Conservation (phyloP, 306 rosid genomes). For the Cicer cuneatum region DNA sequence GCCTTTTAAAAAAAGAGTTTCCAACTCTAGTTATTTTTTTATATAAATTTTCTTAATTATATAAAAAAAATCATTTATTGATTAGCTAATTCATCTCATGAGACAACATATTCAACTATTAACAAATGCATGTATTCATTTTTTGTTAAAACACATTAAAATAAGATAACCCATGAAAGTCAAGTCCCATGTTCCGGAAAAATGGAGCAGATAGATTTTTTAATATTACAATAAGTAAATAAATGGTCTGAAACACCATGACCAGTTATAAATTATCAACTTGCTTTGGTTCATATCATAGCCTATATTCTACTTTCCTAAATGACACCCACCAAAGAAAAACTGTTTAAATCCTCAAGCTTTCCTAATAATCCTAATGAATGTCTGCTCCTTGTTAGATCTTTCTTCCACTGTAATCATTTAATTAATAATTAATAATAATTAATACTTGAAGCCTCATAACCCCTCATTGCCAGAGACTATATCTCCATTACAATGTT, state of each 20-base stretch:
- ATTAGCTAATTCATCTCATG: neutral
- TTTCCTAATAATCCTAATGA: slow-evolving; percentile 35
- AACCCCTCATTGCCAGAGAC: slow-evolving; percentile 10
- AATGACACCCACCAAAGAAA: slow-evolving; percentile 47
- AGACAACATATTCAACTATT: neutral
- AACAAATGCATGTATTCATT: neutral
- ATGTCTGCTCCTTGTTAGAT: slow-evolving; percentile 30
- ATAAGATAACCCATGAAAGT: neutral
- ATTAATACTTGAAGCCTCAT: slow-evolving; percentile 34
- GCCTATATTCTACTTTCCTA: slow-evolving; percentile 42
- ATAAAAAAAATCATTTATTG: neutral
- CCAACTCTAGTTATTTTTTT: neutral
- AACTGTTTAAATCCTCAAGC: slow-evolving; percentile 47
- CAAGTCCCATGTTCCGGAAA: slow-evolving; percentile 28
- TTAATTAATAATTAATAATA: slow-evolving; percentile 6
- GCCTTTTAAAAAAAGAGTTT: neutral
- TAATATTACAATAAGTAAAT: slow-evolving; percentile 33
- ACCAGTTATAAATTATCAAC: slow-evolving; percentile 39
- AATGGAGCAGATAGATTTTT: slow-evolving; percentile 26
- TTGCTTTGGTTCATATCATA: slow-evolving; percentile 42
- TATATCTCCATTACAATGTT: slow-evolving; percentile 38
- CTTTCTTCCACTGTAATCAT: slow-evolving; percentile 39
- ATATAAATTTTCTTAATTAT: neutral
- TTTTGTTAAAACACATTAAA: neutral
- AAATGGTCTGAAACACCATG: slow-evolving; percentile 41